These are phyloP conservation scores for Penicillium sp. DNA, from an alignment of 2,329 filamentous ascomycete species.

Conservation along the genomic window DNA sequence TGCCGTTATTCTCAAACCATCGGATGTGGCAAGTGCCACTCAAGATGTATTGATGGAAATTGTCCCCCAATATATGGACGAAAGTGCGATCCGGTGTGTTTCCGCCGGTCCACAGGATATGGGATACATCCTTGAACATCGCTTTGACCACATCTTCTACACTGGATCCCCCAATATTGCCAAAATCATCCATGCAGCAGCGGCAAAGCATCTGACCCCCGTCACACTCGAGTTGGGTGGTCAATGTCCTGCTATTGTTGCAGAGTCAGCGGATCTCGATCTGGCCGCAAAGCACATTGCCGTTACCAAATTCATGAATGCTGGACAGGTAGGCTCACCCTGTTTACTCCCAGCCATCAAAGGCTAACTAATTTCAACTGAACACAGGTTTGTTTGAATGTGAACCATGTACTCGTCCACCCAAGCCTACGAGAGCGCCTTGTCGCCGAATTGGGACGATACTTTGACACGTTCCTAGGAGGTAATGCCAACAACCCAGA, in stretches of 20 bases:
- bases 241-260: slow-evolving; percentile 47
- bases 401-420: slow-evolving; percentile 49
- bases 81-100: slow-evolving; percentile 35
- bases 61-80: slow-evolving; percentile 46
- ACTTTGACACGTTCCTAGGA: slow-evolving; percentile 34
- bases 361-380: neutral
- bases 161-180: slow-evolving; percentile 44
- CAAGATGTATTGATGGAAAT: slow-evolving; percentile 43
- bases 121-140: slow-evolving; percentile 35
- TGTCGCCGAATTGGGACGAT: slow-evolving; percentile 33
- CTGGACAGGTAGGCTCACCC: slow-evolving; percentile 35
- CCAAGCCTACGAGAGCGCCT: slow-evolving; percentile 41
- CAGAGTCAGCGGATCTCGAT: slow-evolving; percentile 42
- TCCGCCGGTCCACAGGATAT: slow-evolving; percentile 42
- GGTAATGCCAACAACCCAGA: slow-evolving; percentile 19
- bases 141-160: slow-evolving; percentile 49
- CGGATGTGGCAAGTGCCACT: slow-evolving; percentile 38
- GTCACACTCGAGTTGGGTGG: slow-evolving; percentile 49
- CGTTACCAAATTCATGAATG: slow-evolving; percentile 44
- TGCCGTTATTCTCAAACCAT: slow-evolving; percentile 46
- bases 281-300: slow-evolving; percentile 46
- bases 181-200: slow-evolving; percentile 40
- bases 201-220: slow-evolving; percentile 48
- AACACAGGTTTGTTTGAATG: slow-evolving; percentile 35
- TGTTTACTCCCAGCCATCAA: neutral